phyloP scores from a whole-genome alignment of 176 grass and related monocot species.

The Rhynchospora pubera region DNA sequence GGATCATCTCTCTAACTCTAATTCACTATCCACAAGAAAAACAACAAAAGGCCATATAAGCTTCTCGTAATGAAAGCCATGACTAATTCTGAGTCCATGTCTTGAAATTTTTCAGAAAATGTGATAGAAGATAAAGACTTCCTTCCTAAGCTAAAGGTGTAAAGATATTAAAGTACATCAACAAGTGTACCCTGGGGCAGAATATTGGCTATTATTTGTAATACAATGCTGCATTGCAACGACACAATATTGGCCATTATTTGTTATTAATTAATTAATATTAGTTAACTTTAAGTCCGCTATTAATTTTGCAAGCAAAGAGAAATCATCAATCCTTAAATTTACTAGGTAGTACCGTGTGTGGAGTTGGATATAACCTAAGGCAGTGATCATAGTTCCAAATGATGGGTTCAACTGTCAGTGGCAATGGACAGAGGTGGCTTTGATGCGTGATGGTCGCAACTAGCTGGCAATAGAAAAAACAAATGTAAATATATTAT shows the following conservation, averaged over 20 bases:
- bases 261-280: background rate
- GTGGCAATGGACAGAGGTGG: conserved; percentile 95
- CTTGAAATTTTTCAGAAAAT: background rate
- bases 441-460: conserved; percentile 96
- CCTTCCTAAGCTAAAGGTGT: background rate
- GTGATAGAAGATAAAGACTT: background rate
- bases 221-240: background rate
- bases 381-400: conserved; percentile 99
- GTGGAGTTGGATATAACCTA: conserved; percentile 82
- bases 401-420: conserved; percentile 91
- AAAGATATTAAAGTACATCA: background rate
- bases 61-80: background rate
- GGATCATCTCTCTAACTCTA: background rate
- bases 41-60: background rate
- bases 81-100: background rate
- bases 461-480: conserved; percentile 57
- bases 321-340: conserved; percentile 18
- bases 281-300: background rate
- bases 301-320: background rate
- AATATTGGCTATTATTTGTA: background rate
- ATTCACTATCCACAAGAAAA: background rate
- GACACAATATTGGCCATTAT: background rate
- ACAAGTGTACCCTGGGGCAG: background rate
- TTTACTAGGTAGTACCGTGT: conserved; percentile 44
- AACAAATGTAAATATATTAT: background rate